phyloP scores from a whole-genome alignment of 2,329 filamentous ascomycete genomes.

The Fusarium marasasianum region DNA sequence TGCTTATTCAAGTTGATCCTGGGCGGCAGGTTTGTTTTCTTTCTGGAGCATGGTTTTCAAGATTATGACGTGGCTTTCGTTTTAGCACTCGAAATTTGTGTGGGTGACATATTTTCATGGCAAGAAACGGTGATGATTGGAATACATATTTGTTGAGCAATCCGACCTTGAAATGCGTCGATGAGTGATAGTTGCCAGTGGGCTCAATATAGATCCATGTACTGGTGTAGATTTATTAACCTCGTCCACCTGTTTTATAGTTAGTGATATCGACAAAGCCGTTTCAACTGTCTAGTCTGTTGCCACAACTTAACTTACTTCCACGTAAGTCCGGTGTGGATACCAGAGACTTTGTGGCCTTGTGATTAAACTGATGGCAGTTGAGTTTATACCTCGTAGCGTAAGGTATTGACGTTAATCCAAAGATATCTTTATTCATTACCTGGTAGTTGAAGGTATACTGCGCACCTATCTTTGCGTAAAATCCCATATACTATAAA shows the following conservation, averaged over 20 bases:
- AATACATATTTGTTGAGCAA: neutral
- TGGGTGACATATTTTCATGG: neutral
- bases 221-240: neutral
- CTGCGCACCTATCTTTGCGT: neutral
- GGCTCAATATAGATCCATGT: neutral
- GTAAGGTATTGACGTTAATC: neutral
- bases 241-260: neutral
- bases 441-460: too few relatives aligned
- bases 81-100: constrained; percentile 4
- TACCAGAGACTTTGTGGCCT: neutral
- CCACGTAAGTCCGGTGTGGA: neutral
- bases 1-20: constrained; percentile 20
- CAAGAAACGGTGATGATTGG: constrained; percentile 3
- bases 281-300: neutral
- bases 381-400: neutral
- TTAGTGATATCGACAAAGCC: neutral
- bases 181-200: neutral
- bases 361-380: neutral
- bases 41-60: constrained; percentile 32
- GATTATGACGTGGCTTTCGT: constrained; percentile 31
- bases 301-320: neutral
- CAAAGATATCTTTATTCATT: neutral
- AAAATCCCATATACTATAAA: neutral
- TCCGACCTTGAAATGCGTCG: neutral
- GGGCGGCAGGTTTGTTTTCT: constrained; percentile 34